Evolutionary conservation across 2,329 filamentous ascomycete species (phyloP), one percentile per base, ranked within the genome.

Genomic region (Microthyrium microscopicum): DNA sequence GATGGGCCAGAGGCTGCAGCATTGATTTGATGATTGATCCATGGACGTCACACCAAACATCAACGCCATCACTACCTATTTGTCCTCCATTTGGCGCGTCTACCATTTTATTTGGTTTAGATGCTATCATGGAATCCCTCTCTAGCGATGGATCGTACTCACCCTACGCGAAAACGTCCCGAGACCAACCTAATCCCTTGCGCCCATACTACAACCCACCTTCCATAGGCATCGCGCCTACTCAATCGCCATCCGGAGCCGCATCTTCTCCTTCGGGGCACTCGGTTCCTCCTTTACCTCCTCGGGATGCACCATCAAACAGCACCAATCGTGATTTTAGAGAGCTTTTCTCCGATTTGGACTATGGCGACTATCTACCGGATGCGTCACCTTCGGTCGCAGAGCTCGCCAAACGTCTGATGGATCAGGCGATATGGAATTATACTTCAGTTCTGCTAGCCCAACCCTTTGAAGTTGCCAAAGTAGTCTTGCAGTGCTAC

Each of bases 391-490:
- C 80, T 1, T 67, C 74, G 7, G 44, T 56, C 19, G 66, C 83
- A 8, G 77, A 81, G 44, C 78, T 78, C 41, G 63, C 77, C 27
- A 81, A 78, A 50, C 75, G 77, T 41, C 60, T 92, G 39, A 50
- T 93, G 30, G 84, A 95, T 51, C 77, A 85, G 52, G 71, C 89
- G 42, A 52, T 92, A 54, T 91, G 85, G 75, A 87, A 89, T 51
- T 98, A 98, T 58, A 78, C 77, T 11, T 83, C 77, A 37, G 76
- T 93, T 17, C 56, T 95, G 48, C 75, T 93, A 51, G 79, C 83
- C 34, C 89, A 98, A 57, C 89, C 89, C 11, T 95, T 98, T 54
- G 89, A 95, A 62, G 85, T 94, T 37, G 84, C 87, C 49, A 95
- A 94, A 66, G 89, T 77, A 11, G 71, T 95, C 36, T 60, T 98